Conservation (phyloP, 495 filamentous ascomycete species). For the Cryomyces antarcticus region DNA sequence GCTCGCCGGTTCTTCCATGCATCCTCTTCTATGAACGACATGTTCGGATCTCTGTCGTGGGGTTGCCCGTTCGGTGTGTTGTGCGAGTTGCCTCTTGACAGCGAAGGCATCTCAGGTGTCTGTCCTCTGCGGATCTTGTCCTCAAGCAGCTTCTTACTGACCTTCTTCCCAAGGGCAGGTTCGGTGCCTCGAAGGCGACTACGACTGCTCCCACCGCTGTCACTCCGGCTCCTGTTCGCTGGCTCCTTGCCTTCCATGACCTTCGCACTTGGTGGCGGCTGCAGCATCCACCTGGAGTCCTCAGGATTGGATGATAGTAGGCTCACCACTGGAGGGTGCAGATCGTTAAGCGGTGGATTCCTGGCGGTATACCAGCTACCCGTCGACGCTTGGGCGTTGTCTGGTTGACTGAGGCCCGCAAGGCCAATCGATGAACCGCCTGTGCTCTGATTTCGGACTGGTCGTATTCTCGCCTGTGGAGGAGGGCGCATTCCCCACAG, state of each 20-base stretch:
- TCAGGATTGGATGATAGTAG: slow-evolving; percentile 37
- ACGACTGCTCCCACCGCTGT: slow-evolving; percentile 23
- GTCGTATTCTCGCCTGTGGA: not conserved
- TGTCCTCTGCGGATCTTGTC: slow-evolving; percentile 16
- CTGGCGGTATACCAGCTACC: slow-evolving; percentile 43
- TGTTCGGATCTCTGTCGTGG: not conserved
- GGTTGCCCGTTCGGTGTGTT: not conserved
- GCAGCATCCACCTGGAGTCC: slow-evolving; percentile 74
- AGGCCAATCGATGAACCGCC: slow-evolving; percentile 30
- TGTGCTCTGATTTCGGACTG: slow-evolving; percentile 1
- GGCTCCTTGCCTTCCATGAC: slow-evolving; percentile 68
- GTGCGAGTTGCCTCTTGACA: slow-evolving; percentile 9
- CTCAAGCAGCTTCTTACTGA: slow-evolving; percentile 17
- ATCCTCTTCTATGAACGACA: not conserved
- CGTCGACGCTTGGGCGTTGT: slow-evolving; percentile 17
- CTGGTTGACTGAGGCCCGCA: slow-evolving; percentile 26
- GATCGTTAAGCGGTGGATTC: slow-evolving; percentile 66
- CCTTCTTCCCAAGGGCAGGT: slow-evolving; percentile 16
- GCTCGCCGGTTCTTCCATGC: not conserved
- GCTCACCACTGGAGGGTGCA: slow-evolving; percentile 71
- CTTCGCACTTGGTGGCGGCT: slow-evolving; percentile 64
- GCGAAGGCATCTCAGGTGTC: slow-evolving; percentile 10
- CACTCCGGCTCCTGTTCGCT: slow-evolving; percentile 30
- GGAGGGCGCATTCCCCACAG: slow-evolving; percentile 40
- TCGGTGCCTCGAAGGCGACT: slow-evolving; percentile 11